Percentiles rank a stretch among this genome's conserved stretches.
These are phyloP conservation scores for Didymella exigua DNA, from an alignment of 2,329 filamentous ascomycete genomes.

Conservation along the genomic window DNA sequence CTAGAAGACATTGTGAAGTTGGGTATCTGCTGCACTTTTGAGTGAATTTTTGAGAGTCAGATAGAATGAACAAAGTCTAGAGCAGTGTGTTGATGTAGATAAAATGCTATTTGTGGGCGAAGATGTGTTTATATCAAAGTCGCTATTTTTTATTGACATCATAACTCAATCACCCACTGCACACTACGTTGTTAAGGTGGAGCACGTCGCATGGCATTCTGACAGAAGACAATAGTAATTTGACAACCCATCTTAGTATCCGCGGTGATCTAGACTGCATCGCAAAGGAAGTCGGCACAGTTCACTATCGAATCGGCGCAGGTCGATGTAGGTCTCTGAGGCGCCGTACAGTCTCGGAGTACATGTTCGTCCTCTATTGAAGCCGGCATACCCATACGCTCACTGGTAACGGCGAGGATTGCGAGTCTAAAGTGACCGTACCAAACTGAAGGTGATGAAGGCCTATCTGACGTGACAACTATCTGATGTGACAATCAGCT, in stretches of 20 bases:
- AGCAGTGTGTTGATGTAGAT: background rate
- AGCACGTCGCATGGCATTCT: conserved; percentile 16
- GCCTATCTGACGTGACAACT: background rate
- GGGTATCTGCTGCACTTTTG: background rate
- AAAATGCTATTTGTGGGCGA: background rate
- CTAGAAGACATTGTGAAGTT: conserved; percentile 56
- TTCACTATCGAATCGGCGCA: background rate
- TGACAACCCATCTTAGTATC: background rate
- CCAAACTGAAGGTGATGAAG: background rate
- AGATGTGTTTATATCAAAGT: conserved; percentile 22
- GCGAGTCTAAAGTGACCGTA: background rate
- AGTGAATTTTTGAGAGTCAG: background rate
- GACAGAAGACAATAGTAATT: background rate
- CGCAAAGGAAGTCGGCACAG: background rate
- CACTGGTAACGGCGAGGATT: background rate
- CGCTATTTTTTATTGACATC: conserved; percentile 35
- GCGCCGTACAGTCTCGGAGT: background rate
- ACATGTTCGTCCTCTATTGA: background rate
- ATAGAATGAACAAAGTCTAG: background rate
- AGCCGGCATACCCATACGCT: background rate
- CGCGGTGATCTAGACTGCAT: background rate
- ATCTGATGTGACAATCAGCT: no score
- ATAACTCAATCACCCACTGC: conserved; percentile 22
- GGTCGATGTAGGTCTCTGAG: background rate
- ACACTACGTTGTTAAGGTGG: conserved; percentile 19